Percentiles rank a stretch among this genome's conserved stretches.
phyloP scores from a whole-genome alignment of 2,329 filamentous ascomycete species.

The Aspergillus sp. region DNA sequence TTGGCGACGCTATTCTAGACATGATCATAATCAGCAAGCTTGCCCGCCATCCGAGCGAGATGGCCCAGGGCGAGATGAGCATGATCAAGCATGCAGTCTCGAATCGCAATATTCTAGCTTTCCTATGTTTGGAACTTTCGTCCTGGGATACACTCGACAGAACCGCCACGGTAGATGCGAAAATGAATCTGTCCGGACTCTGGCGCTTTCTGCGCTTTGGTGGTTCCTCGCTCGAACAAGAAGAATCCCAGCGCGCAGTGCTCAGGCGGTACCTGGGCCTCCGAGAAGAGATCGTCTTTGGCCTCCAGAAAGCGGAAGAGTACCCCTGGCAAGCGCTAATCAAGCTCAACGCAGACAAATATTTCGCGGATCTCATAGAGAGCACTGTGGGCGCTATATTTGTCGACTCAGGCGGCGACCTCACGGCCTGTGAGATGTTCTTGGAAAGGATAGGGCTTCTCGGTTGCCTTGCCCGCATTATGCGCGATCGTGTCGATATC shows the following conservation, averaged over 20 bases:
- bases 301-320: background rate
- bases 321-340: background rate
- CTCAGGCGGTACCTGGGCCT: background rate
- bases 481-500: background rate
- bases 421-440: background rate
- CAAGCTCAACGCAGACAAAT: background rate
- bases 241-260: background rate
- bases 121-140: background rate
- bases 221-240: background rate
- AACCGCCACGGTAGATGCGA: too few species aligned
- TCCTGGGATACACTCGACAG: background rate
- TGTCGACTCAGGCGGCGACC: background rate
- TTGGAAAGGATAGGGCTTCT: background rate
- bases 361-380: background rate
- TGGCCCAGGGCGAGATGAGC: background rate
- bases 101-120: slow-evolving; percentile 9
- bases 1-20: slow-evolving; percentile 9
- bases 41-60: background rate
- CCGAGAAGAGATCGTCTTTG: background rate
- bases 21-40: slow-evolving; percentile 2
- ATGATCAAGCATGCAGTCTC: slow-evolving; percentile 3
- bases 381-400: background rate
- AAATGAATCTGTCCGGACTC: background rate
- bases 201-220: background rate
- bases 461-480: background rate